Percentiles rank a stretch among this genome's conserved stretches.
These are phyloP conservation scores for Digitaria exilis DNA, from an alignment of 202 grass and related monocot species.

Conservation along the genomic window DNA sequence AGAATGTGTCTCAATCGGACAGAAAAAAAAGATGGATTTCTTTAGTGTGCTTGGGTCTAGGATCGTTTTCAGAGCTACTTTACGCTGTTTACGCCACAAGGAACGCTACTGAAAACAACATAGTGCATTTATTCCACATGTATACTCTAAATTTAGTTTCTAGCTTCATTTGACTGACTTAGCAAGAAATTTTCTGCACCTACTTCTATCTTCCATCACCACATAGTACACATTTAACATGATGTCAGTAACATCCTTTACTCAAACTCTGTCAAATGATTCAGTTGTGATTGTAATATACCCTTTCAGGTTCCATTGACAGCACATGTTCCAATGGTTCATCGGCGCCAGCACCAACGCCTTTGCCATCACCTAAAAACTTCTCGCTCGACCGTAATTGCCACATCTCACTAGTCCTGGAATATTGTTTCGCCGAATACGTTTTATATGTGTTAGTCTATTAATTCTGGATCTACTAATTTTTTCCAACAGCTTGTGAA, in stretches of 20 bases:
- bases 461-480: slow-evolving; percentile 5
- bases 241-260: too few species aligned
- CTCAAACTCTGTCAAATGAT: too few species aligned
- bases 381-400: slow-evolving; percentile 69
- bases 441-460: neutral
- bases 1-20: slow-evolving; percentile 13
- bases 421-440: slow-evolving; percentile 1
- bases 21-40: neutral
- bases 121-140: neutral
- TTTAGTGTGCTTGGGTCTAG: neutral
- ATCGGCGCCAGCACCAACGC: slow-evolving; percentile 21
- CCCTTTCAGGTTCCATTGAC: slow-evolving; percentile 72
- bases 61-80: slow-evolving; percentile 29
- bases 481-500: slow-evolving; percentile 53
- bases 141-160: neutral
- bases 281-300: neutral
- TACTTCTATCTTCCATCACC: neutral
- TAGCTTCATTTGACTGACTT: neutral
- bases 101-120: neutral
- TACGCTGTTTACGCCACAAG: slow-evolving; percentile 15
- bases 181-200: neutral
- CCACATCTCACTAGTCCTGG: neutral
- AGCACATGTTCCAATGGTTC: slow-evolving; percentile 56
- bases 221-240: neutral
- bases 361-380: slow-evolving; percentile 45